A percentile compares a stretch with the other conserved stretches of the same genome.
These are phyloP conservation scores for Calonectria honghensis DNA, from an alignment of 2,329 filamentous ascomycete genomes.

Conservation along the genomic window DNA sequence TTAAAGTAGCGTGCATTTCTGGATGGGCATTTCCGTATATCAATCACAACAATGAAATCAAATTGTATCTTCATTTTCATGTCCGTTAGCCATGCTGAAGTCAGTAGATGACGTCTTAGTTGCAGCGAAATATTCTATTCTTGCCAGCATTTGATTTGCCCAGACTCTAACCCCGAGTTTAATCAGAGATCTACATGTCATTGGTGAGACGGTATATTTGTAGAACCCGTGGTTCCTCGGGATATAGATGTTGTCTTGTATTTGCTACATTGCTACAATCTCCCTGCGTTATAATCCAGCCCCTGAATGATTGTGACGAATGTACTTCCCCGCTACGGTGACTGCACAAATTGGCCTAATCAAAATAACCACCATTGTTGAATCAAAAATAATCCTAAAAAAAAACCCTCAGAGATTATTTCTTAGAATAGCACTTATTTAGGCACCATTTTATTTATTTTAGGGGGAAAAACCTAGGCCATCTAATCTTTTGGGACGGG, in stretches of 20 bases:
- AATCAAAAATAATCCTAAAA: too few species aligned
- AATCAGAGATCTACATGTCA: too few species aligned
- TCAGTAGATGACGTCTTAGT: slow-evolving; percentile 12
- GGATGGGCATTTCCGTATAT: slow-evolving; percentile 11
- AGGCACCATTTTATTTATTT: too few species aligned
- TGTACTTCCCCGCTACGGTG: too few species aligned
- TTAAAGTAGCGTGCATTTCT: slow-evolving; percentile 41
- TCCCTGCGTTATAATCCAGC: neutral
- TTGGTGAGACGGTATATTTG: too few species aligned
- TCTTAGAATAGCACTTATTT: too few species aligned
- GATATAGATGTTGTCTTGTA: neutral
- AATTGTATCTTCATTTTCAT: neutral
- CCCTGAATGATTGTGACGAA: too few species aligned
- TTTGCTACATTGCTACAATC: neutral
- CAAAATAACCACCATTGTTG: too few species aligned
- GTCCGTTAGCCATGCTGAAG: neutral
- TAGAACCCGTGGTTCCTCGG: neutral
- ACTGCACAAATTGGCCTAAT: too few species aligned
- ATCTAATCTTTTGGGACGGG: too few species aligned
- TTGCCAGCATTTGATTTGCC: slow-evolving; percentile 11
- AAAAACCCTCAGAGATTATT: too few species aligned
- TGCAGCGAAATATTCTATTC: slow-evolving; percentile 18
- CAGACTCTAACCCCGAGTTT: neutral
- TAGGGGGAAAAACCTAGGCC: too few species aligned
- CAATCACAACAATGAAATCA: slow-evolving; percentile 21